These are phyloP conservation scores for Rosa rugosa DNA, from an alignment of 306 rosid species.

Conservation along the genomic window DNA sequence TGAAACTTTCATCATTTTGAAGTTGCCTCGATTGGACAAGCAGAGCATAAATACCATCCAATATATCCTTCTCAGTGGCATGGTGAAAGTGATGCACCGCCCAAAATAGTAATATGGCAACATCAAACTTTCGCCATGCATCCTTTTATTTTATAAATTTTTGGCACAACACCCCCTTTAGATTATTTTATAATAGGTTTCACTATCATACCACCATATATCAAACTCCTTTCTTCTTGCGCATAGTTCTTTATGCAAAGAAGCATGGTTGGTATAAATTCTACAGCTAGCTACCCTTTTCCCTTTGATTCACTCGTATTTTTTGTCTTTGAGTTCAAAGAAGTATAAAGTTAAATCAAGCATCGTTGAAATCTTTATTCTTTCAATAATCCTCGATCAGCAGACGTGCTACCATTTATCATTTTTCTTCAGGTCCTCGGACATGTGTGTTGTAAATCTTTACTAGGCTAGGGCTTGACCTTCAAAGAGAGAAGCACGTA, in stretches of 20 bases:
- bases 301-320: slow-evolving; percentile 8
- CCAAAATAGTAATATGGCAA: slow-evolving; percentile 56
- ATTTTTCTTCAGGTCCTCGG: neutral
- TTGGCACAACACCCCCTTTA: slow-evolving; percentile 13
- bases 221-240: slow-evolving; percentile 14
- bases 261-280: slow-evolving; percentile 23
- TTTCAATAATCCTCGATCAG: neutral
- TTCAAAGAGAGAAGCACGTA: neutral
- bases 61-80: slow-evolving; percentile 39
- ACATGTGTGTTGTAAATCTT: neutral
- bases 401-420: slow-evolving; percentile 1
- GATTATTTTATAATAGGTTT: slow-evolving; percentile 20
- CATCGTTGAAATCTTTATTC: neutral
- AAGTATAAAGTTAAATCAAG: neutral
- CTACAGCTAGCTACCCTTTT: neutral
- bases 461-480: neutral
- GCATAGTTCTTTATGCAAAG: slow-evolving; percentile 5
- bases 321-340: neutral
- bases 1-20: slow-evolving; percentile 47
- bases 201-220: slow-evolving; percentile 33
- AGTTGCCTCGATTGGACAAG: slow-evolving; percentile 61
- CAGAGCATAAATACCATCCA: slow-evolving; percentile 55
- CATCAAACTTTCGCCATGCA: slow-evolving; percentile 49
- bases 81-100: slow-evolving; percentile 63
- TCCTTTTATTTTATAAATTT: slow-evolving; percentile 28